Evolutionary conservation across 2,329 filamentous ascomycete genomes (phyloP), one percentile per base, ranked within the genome.

Genomic region (Penicillium paneum): DNA sequence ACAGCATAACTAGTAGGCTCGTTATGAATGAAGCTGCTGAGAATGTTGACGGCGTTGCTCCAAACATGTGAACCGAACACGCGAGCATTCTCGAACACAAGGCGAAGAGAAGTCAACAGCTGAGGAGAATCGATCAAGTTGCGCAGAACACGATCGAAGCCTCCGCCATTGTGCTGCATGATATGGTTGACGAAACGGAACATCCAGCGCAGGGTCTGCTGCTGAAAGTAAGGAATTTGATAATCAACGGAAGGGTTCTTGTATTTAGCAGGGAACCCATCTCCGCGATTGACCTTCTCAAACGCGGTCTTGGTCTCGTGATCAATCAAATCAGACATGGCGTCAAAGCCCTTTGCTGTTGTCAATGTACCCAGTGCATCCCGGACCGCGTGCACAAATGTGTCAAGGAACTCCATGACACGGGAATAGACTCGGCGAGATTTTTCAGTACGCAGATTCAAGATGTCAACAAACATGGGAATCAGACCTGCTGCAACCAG

Each of bases 11-110:
- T 99, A 0, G 94, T 99, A 0, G 94, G 94, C 67, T 99, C 94
- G 68, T 97, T 97, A 74, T 99, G 95, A 65, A 99, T 96, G 73
- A 99, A 99, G 64, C 91, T 93, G 68, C 90, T 94, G 47, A 99
- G 79, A 53, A 97, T 93, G 51, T 88, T 92, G 58, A 96, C 90
- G 7, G 91, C 89, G 70, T 92, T 92, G 45, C 91, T 96, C 94
- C 94, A 99, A 5, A 97, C 91, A 55, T 94, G 88, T 2, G 93
- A 94, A 12, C 94, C 94, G 69, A 92, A 99, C 35, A 86, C 80
- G 49, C 79, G 79, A 35, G 89, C 87, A 65, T 96, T 88, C 59
- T 88, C 85, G 59, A 97, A 88, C 42, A 99, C 90, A 35, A 86
- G 81, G 50, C 90, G 86, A 47, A 99, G 80, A 54, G 89, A 90